Evolutionary conservation across 148 eudicot genomes (phyloP), one percentile per base, ranked within the genome.

Genomic region (Nepenthes mirabilis): DNA sequence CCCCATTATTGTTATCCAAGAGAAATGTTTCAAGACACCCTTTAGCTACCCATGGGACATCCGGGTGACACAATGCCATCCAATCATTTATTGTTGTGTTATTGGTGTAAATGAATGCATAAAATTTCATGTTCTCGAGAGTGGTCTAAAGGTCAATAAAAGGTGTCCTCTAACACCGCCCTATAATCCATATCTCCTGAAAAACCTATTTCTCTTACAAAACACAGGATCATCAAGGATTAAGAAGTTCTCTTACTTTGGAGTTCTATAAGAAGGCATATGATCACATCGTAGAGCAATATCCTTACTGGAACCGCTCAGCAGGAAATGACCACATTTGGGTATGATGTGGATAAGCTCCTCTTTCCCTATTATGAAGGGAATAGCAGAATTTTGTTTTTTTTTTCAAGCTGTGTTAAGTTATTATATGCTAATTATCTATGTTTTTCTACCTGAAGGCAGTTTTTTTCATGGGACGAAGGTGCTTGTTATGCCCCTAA

Each of bases 401-500:
- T 14, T 12, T 36, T 40, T n/a, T 11, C 11, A 36, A 52, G 47
- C 14, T 2, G 40, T 56, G 36, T 52, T 45, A 56, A 48, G 62
- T 43, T 23, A 14, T 34, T 58, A 2, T 8, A 47, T 65, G 66
- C 67, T 77, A 73, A 74, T 59, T 48, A 71, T 50, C 58, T 45
- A 65, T 37, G 68, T 37, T 45, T 57, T 23, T 72, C 47, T 56
- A 13, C 73, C 72, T 81, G 67, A 73, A 77, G 78, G 75, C 91
- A 93, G 98, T 88, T 69, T 69, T 93, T 88, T 79, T 79, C 95
- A 43, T 93, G 98, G 98, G 98, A 93, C 70, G 98, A 93, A 83
- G 95, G 98, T 80, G 96, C 98, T 74, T 93, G 98, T 83, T 93
- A 86, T 84, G 95, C 98, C 59, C 98, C 98, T 1, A 93, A 83